phyloP scores from a whole-genome alignment of 2,329 filamentous ascomycete species.

The Stagonosporopsis rhizophila region DNA sequence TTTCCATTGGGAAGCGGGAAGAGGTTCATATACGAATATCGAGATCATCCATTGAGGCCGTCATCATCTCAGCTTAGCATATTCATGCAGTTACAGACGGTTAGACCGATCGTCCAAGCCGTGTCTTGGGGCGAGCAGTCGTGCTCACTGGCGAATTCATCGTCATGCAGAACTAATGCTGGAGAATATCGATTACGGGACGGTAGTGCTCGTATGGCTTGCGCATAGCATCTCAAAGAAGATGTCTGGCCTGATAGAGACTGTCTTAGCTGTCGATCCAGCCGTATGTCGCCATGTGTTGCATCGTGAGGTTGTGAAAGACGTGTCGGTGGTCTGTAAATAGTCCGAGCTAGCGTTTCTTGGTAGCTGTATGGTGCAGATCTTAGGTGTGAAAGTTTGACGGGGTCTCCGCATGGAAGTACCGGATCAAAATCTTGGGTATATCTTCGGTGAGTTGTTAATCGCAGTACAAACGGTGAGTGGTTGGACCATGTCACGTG shows the following conservation, averaged over 20 bases:
- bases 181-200: slow-evolving; percentile 10
- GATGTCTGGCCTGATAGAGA: slow-evolving; percentile 1
- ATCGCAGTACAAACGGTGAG: slow-evolving; percentile 5
- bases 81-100: background rate
- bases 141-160: slow-evolving; percentile 3
- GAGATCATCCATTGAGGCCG: background rate
- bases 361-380: background rate
- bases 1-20: background rate
- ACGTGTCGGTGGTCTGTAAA: slow-evolving; percentile 11
- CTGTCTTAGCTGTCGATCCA: slow-evolving; percentile 1
- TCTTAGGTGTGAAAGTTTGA: slow-evolving; percentile 2
- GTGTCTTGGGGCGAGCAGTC: background rate
- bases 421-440: slow-evolving; percentile 3
- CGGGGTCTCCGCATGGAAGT: slow-evolving; percentile 9
- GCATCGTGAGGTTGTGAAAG: slow-evolving; percentile 8
- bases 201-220: slow-evolving; percentile 14
- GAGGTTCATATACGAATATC: slow-evolving; percentile 13
- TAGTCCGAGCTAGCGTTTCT: slow-evolving; percentile 7
- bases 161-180: slow-evolving; percentile 11
- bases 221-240: background rate
- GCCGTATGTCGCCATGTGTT: slow-evolving; percentile 13
- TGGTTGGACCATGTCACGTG: slow-evolving; percentile 11
- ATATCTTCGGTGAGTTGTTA: slow-evolving; percentile 6
- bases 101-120: slow-evolving; percentile 2
- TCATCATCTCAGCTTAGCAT: slow-evolving; percentile 8